Base-by-base conservation (phyloP, 371 early-diverging fungal genomes). In the Haplosporangium sp. region DNA sequence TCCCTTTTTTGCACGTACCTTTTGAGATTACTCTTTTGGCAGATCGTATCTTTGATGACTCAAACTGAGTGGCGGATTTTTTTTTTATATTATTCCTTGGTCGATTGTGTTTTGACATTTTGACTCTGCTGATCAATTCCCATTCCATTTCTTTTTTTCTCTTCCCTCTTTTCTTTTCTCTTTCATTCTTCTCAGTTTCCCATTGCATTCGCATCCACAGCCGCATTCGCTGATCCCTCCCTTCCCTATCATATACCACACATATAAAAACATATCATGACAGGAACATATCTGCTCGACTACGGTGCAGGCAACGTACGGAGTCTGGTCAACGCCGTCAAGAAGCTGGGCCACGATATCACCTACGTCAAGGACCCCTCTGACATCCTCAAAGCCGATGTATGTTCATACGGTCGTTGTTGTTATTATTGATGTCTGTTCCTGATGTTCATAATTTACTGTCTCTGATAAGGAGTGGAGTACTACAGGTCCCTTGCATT, bases 261-360 rank as follows among this genome's bases (percentile, higher is more conserved):
- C 40, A 23, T 12, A 55, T 9, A 21, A 41, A 47, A 12, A 20
- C 60, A 60, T 23, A 47, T 20, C 52, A 90, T 90, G 90, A 56
- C 84, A 21, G 86, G 85, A 52, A 82, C 87, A 69, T 95, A 92
- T 81, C 88, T 95, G 62, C 90, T 99, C 56, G 98, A 99, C 87
- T 99, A 99, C 85, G 99, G 99, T 23, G 99, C 98, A 13, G 99
- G 99, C 55, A 99, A 99, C 82, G 97, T 98, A 53, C 95, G 97
- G 60, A 95, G 96, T 62, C 86, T 99, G 67, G 88, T 96, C 59
- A 99, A 99, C 75, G 98, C 98, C 2, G 94, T 99, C 52, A 85
- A 91, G 64, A 84, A 87, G 63, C 86, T 98, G 23, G 99, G 98
- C 38, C 91, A 90, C 80, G 89, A 92, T n/a, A 92, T 99, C 51